These are phyloP conservation scores for Backusella tarrabulga DNA, from an alignment of 192 early-diverging fungal species.

Conservation along the genomic window DNA sequence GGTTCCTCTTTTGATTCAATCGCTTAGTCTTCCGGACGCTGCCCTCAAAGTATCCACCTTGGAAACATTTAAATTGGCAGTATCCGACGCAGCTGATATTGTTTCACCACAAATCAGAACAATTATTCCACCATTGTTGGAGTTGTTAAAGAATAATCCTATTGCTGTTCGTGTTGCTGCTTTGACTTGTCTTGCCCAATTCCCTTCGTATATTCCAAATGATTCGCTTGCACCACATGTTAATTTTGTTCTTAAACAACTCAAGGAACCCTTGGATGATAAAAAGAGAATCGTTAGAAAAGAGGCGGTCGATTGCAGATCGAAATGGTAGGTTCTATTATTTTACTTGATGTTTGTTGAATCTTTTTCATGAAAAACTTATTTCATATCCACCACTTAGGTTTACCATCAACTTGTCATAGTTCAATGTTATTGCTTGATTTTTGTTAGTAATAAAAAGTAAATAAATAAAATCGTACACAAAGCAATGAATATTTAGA, in stretches of 20 bases:
- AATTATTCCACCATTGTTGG: conserved; percentile 42
- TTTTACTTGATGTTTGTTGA: not conserved
- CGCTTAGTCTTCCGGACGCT: conserved; percentile 63
- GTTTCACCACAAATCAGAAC: conserved; percentile 54
- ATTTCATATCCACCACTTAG: not conserved
- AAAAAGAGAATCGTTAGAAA: conserved; percentile 82
- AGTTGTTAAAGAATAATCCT: conserved; percentile 32
- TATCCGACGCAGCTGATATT: conserved; percentile 67
- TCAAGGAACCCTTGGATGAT: conserved; percentile 77
- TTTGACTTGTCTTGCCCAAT: conserved; percentile 62
- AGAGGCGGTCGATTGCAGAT: conserved; percentile 84
- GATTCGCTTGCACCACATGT: conserved; percentile 62
- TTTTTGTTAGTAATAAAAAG: not conserved
- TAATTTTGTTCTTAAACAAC: conserved; percentile 56
- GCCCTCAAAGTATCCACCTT: conserved; percentile 72
- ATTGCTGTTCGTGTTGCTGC: conserved; percentile 71
- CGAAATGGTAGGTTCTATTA: conserved; percentile 65
- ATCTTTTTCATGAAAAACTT: not conserved
- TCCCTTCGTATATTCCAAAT: conserved; percentile 63
- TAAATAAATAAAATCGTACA: not conserved
- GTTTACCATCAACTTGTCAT: not conserved
- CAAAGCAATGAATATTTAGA: too few species aligned
- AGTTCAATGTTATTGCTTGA: not conserved
- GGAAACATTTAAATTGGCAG: conserved; percentile 71
- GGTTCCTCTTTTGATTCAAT: conserved; percentile 77